These are phyloP conservation scores for Stereum hirsutum DNA, from an alignment of 1,284 basidiomycete species.

Conservation along the genomic window DNA sequence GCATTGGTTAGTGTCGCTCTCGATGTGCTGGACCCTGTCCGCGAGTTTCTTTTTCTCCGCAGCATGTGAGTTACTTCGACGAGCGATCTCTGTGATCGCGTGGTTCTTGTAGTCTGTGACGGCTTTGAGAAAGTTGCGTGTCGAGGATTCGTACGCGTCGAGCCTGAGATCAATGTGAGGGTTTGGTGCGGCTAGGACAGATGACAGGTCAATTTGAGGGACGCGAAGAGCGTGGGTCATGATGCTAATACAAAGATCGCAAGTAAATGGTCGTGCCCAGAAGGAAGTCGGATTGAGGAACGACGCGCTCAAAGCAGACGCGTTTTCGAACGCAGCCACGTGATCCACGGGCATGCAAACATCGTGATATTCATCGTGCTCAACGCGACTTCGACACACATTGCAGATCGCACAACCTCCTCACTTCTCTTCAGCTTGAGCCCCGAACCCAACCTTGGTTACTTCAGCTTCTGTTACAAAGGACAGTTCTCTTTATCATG, in stretches of 20 bases:
- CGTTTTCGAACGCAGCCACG: no score
- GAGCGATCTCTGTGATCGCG: slow-evolving; percentile 52
- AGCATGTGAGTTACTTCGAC: slow-evolving; percentile 44
- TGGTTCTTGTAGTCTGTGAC: slow-evolving; percentile 60
- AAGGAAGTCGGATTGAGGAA: no score
- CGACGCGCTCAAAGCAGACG: no score
- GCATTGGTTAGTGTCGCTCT: slow-evolving; percentile 60
- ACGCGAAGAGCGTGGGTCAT: slow-evolving; percentile 35
- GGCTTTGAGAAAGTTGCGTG: slow-evolving; percentile 59
- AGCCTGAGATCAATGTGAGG: slow-evolving; percentile 60
- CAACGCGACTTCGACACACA: no score
- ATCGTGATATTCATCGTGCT: neutral
- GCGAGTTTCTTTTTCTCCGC: slow-evolving; percentile 48
- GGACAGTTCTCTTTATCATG: no score
- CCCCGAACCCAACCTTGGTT: no score
- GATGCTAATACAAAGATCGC: neutral
- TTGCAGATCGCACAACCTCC: no score
- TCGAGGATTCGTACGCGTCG: slow-evolving; percentile 51
- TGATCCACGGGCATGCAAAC: no score
- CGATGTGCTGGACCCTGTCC: slow-evolving; percentile 48
- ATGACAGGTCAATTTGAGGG: slow-evolving; percentile 53
- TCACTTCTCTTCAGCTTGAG: no score
- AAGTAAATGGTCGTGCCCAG: no score
- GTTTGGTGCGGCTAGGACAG: slow-evolving; percentile 43
- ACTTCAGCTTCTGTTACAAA: no score